Percentiles rank a stretch among this genome's conserved stretches.
Evolutionary conservation across 2,329 filamentous ascomycete species (phyloP).

Genomic region (Scolecobasidium constrictum): DNA sequence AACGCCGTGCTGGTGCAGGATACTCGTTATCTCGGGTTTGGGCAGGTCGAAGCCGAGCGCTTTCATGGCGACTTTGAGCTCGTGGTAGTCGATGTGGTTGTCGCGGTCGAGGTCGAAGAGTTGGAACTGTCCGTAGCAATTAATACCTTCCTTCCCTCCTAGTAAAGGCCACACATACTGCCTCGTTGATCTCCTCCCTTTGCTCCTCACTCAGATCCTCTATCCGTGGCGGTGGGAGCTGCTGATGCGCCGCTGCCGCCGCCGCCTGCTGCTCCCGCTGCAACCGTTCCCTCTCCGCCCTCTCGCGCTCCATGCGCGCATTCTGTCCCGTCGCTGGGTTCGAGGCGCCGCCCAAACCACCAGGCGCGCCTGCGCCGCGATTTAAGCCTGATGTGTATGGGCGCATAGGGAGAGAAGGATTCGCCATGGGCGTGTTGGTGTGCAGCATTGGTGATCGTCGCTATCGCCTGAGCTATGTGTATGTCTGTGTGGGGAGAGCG

Average conservation of each 20-base stretch:
- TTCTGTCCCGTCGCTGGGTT: slow-evolving; percentile 23
- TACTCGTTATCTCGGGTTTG: slow-evolving; percentile 71
- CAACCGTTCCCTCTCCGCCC: slow-evolving; percentile 27
- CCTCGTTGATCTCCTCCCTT: slow-evolving; percentile 85
- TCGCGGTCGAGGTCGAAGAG: slow-evolving; percentile 97
- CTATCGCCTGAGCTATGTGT: too few relatives aligned
- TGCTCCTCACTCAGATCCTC: slow-evolving; percentile 71
- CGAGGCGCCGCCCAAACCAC: slow-evolving; percentile 25
- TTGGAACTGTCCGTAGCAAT: slow-evolving; percentile 57
- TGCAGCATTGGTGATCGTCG: too few relatives aligned
- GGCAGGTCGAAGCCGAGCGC: slow-evolving; percentile 88
- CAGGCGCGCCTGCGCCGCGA: slow-evolving; percentile 13
- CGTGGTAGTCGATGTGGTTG: slow-evolving; percentile 89
- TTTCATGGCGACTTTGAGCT: slow-evolving; percentile 92
- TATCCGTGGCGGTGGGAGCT: slow-evolving; percentile 20
- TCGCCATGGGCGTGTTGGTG: slow-evolving; percentile 6
- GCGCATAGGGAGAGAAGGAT: slow-evolving; percentile 14
- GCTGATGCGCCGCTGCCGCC: slow-evolving; percentile 34
- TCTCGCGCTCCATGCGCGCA: slow-evolving; percentile 30
- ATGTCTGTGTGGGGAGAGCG: too few relatives aligned
- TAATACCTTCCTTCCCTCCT: slow-evolving; percentile 91
- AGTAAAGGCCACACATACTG: too few relatives aligned
- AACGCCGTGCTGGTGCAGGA: slow-evolving; percentile 63
- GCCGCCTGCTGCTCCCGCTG: slow-evolving; percentile 34
- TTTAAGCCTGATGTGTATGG: slow-evolving; percentile 18